A percentile compares a stretch with the other conserved stretches of the same genome.
phyloP scores from a whole-genome alignment of 1,139 yeast genomes.

The Candida pseudocylindracea region DNA sequence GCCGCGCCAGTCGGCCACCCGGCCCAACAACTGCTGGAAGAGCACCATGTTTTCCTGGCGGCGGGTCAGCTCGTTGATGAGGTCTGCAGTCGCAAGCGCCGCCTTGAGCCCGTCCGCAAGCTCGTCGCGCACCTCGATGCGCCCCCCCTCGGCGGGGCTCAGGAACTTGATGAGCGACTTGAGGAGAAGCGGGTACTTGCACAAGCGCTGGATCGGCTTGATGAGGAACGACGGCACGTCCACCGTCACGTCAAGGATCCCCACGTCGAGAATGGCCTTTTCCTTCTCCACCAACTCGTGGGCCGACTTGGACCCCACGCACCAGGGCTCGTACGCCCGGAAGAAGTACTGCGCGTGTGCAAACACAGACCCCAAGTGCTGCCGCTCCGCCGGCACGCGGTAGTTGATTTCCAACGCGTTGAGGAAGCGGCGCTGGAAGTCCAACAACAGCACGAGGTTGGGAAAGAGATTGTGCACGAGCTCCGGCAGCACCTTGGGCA shows the following conservation, averaged over 20 bases:
- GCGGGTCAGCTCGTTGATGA: slow-evolving; percentile 87
- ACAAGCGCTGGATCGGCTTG: slow-evolving; percentile 86
- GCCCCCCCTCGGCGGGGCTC: slow-evolving; percentile 17
- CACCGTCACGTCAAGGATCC: slow-evolving; percentile 61
- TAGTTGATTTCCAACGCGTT: slow-evolving; percentile 82
- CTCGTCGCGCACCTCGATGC: slow-evolving; percentile 30
- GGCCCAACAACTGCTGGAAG: slow-evolving; percentile 41
- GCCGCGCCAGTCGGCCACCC: slow-evolving; percentile 90
- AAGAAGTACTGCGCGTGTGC: slow-evolving; percentile 57
- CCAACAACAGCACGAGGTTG: slow-evolving; percentile 64
- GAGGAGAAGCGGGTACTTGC: slow-evolving; percentile 76
- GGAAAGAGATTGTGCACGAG: slow-evolving; percentile 72
- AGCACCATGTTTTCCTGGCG: slow-evolving; percentile 69
- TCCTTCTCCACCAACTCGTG: slow-evolving; percentile 58
- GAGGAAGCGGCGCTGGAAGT: slow-evolving; percentile 77
- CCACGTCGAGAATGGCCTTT: slow-evolving; percentile 31
- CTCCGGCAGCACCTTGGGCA: slow-evolving; percentile 56
- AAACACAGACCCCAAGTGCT: slow-evolving; percentile 75
- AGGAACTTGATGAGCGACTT: slow-evolving; percentile 54
- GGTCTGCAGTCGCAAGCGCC: slow-evolving; percentile 9
- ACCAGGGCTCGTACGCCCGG: slow-evolving; percentile 81
- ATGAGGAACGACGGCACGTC: slow-evolving; percentile 78
- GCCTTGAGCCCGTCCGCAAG: slow-evolving; percentile 48
- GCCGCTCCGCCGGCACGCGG: slow-evolving; percentile 48
- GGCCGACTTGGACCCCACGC: slow-evolving; percentile 68